A percentile compares a stretch with the other conserved stretches of the same genome.
These are phyloP conservation scores for Hyaloscypha variabilis DNA, from an alignment of 495 filamentous ascomycete genomes.

Conservation along the genomic window DNA sequence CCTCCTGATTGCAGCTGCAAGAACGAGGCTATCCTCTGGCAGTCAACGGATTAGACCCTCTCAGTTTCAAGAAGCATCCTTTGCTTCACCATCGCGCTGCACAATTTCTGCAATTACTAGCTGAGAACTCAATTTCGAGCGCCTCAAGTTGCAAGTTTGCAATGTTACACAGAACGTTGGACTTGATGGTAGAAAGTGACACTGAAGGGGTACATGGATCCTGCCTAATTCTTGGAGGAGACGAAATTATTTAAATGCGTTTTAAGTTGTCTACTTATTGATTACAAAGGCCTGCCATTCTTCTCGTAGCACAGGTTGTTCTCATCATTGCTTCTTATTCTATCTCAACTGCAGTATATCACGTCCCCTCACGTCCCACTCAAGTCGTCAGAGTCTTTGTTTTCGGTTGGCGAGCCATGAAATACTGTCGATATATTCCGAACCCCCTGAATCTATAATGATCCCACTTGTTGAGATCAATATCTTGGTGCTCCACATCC, in stretches of 20 bases:
- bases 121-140: background rate
- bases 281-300: too few relatives aligned
- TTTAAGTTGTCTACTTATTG: too few relatives aligned
- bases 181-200: background rate
- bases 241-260: too few relatives aligned
- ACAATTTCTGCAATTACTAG: background rate
- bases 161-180: background rate
- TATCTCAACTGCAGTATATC: background rate
- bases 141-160: background rate
- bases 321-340: too few relatives aligned
- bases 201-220: background rate
- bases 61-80: background rate
- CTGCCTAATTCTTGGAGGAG: background rate
- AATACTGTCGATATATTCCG: constrained; percentile 14
- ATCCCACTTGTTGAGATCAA: constrained; percentile 19
- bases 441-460: constrained; percentile 10
- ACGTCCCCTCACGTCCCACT: too few relatives aligned
- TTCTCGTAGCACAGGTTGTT: too few relatives aligned
- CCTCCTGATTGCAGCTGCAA: too few relatives aligned
- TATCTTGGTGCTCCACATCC: constrained; percentile 11
- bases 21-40: too few relatives aligned
- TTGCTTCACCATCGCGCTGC: background rate
- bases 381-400: background rate
- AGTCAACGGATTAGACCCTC: background rate
- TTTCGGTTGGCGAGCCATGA: background rate